Conservation (phyloP, 2,329 filamentous ascomycete genomes). For the Monilinia aucupariae region DNA sequence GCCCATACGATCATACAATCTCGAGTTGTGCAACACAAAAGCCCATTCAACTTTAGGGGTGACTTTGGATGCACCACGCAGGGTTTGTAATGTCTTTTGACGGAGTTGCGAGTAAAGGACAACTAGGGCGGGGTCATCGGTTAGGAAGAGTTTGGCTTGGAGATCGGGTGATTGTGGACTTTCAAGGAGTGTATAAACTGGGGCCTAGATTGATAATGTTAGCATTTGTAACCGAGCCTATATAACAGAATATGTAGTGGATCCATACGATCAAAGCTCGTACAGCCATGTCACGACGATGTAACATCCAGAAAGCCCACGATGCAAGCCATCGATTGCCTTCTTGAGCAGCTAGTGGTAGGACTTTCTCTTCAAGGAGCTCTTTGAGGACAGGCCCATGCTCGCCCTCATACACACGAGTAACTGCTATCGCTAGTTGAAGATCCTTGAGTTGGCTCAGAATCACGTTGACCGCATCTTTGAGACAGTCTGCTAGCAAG, state of each 20-base stretch:
- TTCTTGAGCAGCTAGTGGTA: conserved; percentile 69
- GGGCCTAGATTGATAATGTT: conserved; percentile 50
- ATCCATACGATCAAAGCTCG: conserved; percentile 68
- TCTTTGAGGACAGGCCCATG: conserved; percentile 65
- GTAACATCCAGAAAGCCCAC: conserved; percentile 93
- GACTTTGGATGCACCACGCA: conserved; percentile 78
- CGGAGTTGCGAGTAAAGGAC: conserved; percentile 83
- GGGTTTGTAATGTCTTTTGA: conserved; percentile 73
- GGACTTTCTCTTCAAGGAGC: conserved; percentile 72
- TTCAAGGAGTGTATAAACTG: conserved; percentile 68
- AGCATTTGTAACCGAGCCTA: conserved; percentile 14
- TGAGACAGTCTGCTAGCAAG: conserved; percentile 76
- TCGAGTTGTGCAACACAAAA: conserved; percentile 80
- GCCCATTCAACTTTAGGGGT: conserved; percentile 77
- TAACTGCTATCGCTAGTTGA: conserved; percentile 82
- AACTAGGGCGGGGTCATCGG: conserved; percentile 85
- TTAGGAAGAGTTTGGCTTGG: conserved; percentile 72
- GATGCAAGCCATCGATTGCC: conserved; percentile 91
- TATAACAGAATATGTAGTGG: neutral
- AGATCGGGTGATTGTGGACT: conserved; percentile 64
- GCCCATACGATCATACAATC: conserved; percentile 84
- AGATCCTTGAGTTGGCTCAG: conserved; percentile 82
- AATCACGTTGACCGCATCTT: conserved; percentile 81
- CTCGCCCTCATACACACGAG: conserved; percentile 84
- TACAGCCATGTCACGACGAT: conserved; percentile 75